Base-by-base conservation (phyloP, 176 grass and related monocot genomes). In the Canna indica region DNA sequence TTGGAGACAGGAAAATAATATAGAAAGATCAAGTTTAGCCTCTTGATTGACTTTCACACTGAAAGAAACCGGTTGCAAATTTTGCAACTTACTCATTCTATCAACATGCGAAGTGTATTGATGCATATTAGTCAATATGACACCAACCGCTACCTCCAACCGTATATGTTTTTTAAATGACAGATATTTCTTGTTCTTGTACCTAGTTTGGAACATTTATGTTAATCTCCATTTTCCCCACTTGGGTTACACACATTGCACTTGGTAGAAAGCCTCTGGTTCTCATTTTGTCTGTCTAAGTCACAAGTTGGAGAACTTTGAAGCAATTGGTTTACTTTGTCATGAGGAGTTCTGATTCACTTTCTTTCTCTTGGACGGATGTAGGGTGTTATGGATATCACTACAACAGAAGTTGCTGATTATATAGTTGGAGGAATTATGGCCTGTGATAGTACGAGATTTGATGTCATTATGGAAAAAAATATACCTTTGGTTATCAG, bases 361-460 rank as follows among this genome's bases (percentile, higher is more conserved):
- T 63, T 77, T 33, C 70, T 77, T 58, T 53, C 34, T 67, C 61
- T 76, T 84, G 36, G 20, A 59, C 80, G 59, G 54, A 69, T 81
- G 38, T 79, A 96, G 85, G 93, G 86, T 53, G 84, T 91, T 12
- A 65, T 96, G 72, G 93, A 96, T 73, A 85, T 96, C 83, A 96
- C 93, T 52, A 96, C 93, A 47, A 96, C 93, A 68, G 93, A 96
- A 72, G 85, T 96, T 83, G 93, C 88, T 26, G 93, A 96, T 62
- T 79, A 87, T 78, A 81, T 96, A 79, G 88, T 96, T 75, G 93
- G 88, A 0, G 93, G 88, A 73, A 60, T 96, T 74, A 91, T 96
- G 93, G 83, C 93, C 15, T 96, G 88, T 74, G 84, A 91, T 71
- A 74, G 75, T 36, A 87, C 70, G 26, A 81, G 88, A 76, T 91